These are phyloP conservation scores for Phytophthora sansomeana DNA, from an alignment of 352 stramenopile species.

Conservation along the genomic window DNA sequence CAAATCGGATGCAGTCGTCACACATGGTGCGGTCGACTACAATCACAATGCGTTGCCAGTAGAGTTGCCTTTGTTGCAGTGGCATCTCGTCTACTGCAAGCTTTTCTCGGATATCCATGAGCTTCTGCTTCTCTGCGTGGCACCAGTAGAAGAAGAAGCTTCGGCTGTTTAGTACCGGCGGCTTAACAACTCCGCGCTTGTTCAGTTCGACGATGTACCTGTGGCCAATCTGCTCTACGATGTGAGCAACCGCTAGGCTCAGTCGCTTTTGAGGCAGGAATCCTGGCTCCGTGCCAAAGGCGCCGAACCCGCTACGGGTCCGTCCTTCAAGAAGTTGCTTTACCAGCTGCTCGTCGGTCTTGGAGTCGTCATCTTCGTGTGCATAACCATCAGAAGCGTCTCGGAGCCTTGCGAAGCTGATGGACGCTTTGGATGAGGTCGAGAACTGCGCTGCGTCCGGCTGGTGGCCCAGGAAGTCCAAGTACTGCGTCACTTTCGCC, in stretches of 20 bases:
- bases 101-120: slow-evolving; percentile 79
- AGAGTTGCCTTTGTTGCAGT: slow-evolving; percentile 15
- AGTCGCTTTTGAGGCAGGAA: slow-evolving; percentile 75
- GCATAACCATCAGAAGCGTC: not conserved
- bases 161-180: slow-evolving; percentile 75
- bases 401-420: slow-evolving; percentile 49
- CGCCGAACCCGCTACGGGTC: slow-evolving; percentile 78
- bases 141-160: slow-evolving; percentile 91
- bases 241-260: slow-evolving; percentile 64
- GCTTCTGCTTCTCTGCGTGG: slow-evolving; percentile 88
- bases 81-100: slow-evolving; percentile 28
- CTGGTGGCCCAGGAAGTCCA: slow-evolving; percentile 68
- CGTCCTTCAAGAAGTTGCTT: slow-evolving; percentile 43
- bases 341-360: slow-evolving; percentile 37
- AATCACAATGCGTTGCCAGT: slow-evolving; percentile 65
- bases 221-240: slow-evolving; percentile 67
- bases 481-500: slow-evolving; percentile 66
- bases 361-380: not conserved
- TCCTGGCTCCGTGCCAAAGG: slow-evolving; percentile 63
- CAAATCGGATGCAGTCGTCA: slow-evolving; percentile 77
- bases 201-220: slow-evolving; percentile 72
- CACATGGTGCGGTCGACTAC: slow-evolving; percentile 83
- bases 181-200: slow-evolving; percentile 47
- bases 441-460: slow-evolving; percentile 56
- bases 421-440: slow-evolving; percentile 60